A percentile compares a stretch with the other conserved stretches of the same genome.
These are phyloP conservation scores for Plasmodium inui DNA, from an alignment of 169 alveolate species.

Conservation along the genomic window DNA sequence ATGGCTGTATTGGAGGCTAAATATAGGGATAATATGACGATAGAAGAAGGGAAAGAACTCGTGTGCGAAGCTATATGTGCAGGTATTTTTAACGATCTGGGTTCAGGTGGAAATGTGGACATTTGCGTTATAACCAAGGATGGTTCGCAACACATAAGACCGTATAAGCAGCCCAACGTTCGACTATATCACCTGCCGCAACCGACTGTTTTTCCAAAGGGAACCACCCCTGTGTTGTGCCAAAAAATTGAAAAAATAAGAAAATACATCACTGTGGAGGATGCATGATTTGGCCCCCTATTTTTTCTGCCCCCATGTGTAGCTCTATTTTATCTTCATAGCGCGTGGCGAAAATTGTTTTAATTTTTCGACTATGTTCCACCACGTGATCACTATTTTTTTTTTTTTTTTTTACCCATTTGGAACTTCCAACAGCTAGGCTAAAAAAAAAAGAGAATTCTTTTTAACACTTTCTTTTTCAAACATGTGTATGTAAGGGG, in stretches of 20 bases:
- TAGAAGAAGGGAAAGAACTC: conserved; percentile 93
- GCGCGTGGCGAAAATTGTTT: not conserved
- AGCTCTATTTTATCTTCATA: not conserved
- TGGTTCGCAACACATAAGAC: conserved; percentile 89
- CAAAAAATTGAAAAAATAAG: conserved; percentile 83
- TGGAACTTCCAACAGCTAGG: conserved; percentile 1
- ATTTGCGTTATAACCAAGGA: conserved; percentile 91
- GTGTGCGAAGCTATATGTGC: conserved; percentile 96
- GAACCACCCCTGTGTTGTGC: conserved; percentile 85
- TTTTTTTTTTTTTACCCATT: conserved; percentile 7
- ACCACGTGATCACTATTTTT: not conserved
- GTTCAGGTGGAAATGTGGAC: conserved; percentile 97
- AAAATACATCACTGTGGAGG: conserved; percentile 79
- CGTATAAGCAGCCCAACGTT: conserved; percentile 82
- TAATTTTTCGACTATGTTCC: not conserved
- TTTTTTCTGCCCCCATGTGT: not conserved
- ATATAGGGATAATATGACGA: conserved; percentile 93
- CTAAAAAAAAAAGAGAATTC: not conserved
- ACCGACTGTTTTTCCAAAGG: conserved; percentile 81
- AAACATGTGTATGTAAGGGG: not conserved
- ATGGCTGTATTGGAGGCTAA: conserved; percentile 96
- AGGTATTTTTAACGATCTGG: conserved; percentile 97
- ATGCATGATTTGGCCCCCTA: conserved; percentile 35
- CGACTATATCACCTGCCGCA: conserved; percentile 86
- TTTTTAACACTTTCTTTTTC: not conserved